Evolutionary conservation across 805 yeast genomes (phyloP).

Genomic region (Saccharomyces jurei): DNA sequence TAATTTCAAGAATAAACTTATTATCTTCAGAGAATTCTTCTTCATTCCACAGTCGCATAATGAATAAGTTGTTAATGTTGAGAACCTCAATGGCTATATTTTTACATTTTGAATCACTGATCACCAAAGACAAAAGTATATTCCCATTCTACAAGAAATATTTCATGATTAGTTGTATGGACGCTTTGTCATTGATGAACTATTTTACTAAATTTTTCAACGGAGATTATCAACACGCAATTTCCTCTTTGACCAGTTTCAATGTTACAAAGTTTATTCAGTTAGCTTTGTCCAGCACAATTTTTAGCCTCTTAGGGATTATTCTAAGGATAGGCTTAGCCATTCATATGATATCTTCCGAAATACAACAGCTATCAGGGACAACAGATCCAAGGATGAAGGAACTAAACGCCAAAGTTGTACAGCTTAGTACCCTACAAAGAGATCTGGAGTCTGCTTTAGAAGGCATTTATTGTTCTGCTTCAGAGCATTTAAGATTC

Average conservation of each 20-base stretch:
- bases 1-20: constrained; percentile 2
- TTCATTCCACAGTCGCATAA: constrained; percentile 20
- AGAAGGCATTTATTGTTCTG: constrained; percentile 17
- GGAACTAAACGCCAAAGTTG: constrained; percentile 13
- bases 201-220: constrained; percentile 19
- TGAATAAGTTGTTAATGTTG: constrained; percentile 19
- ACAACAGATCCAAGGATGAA: background rate
- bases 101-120: constrained; percentile 22
- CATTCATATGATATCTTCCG: constrained; percentile 12
- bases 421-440: constrained; percentile 16
- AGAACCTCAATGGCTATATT: constrained; percentile 25
- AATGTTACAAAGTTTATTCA: constrained; percentile 23
- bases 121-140: constrained; percentile 8
- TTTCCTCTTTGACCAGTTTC: constrained; percentile 16
- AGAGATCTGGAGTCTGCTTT: constrained; percentile 19
- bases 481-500: constrained; percentile 24
- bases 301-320: constrained; percentile 21
- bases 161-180: constrained; percentile 8
- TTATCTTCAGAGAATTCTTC: constrained; percentile 11
- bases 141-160: constrained; percentile 10
- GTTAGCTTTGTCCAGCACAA: constrained; percentile 21
- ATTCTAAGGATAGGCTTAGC: constrained; percentile 22
- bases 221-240: constrained; percentile 14
- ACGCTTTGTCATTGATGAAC: constrained; percentile 9
- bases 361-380: constrained; percentile 10